These are phyloP conservation scores for Sporormia fimetaria DNA, from an alignment of 495 filamentous ascomycete species.

Conservation along the genomic window DNA sequence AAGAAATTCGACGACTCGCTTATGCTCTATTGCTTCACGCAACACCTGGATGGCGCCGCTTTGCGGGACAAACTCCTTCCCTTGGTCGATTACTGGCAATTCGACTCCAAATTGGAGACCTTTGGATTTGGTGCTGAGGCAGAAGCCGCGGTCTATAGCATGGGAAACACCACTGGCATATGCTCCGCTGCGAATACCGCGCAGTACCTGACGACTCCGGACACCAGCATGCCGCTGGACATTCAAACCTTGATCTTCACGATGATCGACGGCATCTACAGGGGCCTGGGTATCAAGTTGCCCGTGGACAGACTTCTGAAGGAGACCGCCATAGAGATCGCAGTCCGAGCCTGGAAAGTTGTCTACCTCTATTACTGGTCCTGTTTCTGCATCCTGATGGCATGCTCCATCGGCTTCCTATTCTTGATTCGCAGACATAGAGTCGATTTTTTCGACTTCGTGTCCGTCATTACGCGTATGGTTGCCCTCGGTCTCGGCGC, in stretches of 20 bases:
- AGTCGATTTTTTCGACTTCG: conserved; percentile 22
- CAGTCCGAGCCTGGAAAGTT: conserved; percentile 11
- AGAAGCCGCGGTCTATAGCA: not conserved
- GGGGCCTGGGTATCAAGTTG: conserved; percentile 18
- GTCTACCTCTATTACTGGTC: conserved; percentile 23
- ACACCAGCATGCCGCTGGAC: conserved; percentile 2
- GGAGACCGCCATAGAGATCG: conserved; percentile 5
- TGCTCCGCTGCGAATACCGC: conserved; percentile 11
- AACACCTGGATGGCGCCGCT: conserved; percentile 16
- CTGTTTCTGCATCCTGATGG: conserved; percentile 17
- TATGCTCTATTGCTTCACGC: conserved; percentile 4
- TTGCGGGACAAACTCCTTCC: conserved; percentile 6
- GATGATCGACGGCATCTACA: conserved; percentile 15
- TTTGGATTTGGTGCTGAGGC: not conserved
- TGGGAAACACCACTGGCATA: conserved; percentile 17
- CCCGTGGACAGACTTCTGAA: conserved; percentile 13
- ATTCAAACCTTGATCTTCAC: conserved; percentile 1
- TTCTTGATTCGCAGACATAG: conserved; percentile 23
- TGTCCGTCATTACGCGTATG: conserved; percentile 14
- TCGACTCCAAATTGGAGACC: conserved; percentile 18
- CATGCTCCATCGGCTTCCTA: conserved; percentile 20
- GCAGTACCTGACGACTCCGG: not conserved
- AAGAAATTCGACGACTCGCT: conserved; percentile 13
- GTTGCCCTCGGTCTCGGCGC: conserved; percentile 9
- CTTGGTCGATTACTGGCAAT: conserved; percentile 17